phyloP scores from a whole-genome alignment of 2,329 filamentous ascomycete species.

The Boeremia exigua region DNA sequence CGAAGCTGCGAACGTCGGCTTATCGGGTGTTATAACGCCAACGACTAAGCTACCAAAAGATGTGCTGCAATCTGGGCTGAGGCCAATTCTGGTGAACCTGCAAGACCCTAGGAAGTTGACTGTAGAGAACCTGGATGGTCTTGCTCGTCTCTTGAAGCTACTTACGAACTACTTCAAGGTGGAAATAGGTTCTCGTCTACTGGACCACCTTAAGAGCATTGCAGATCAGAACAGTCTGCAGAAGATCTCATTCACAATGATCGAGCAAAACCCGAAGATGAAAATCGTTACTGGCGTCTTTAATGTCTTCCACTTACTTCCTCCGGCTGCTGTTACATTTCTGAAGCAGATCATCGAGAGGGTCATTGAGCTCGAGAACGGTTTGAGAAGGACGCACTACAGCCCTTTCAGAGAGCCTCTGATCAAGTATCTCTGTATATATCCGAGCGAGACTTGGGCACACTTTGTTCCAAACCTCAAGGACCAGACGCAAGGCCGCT shows the following conservation, averaged over 20 bases:
- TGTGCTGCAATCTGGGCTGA: constrained; percentile 87
- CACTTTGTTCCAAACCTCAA: constrained; percentile 81
- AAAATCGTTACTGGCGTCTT: constrained; percentile 94
- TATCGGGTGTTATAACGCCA: constrained; percentile 85
- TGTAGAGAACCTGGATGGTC: constrained; percentile 86
- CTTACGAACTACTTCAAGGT: constrained; percentile 99
- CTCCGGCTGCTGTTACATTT: constrained; percentile 86
- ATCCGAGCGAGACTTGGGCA: constrained; percentile 84
- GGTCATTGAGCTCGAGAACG: constrained; percentile 86
- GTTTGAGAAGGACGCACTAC: constrained; percentile 82
- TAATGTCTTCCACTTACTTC: constrained; percentile 96
- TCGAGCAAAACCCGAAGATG: constrained; percentile 92
- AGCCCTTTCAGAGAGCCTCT: constrained; percentile 91
- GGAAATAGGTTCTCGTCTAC: constrained; percentile 89
- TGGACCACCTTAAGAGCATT: constrained; percentile 92
- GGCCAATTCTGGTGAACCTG: constrained; percentile 94
- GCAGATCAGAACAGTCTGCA: constrained; percentile 82
- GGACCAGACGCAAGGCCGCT: constrained; percentile 85
- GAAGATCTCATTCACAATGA: constrained; percentile 90
- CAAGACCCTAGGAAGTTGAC: constrained; percentile 91
- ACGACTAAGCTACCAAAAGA: constrained; percentile 95
- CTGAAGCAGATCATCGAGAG: constrained; percentile 89
- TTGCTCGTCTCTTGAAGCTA: constrained; percentile 86
- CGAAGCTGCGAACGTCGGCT: constrained; percentile 86
- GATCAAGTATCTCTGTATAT: constrained; percentile 91